A percentile compares a stretch with the other conserved stretches of the same genome.
These are phyloP conservation scores for Ceriops zippeliana DNA, from an alignment of 345 rosid genomes.

Conservation along the genomic window DNA sequence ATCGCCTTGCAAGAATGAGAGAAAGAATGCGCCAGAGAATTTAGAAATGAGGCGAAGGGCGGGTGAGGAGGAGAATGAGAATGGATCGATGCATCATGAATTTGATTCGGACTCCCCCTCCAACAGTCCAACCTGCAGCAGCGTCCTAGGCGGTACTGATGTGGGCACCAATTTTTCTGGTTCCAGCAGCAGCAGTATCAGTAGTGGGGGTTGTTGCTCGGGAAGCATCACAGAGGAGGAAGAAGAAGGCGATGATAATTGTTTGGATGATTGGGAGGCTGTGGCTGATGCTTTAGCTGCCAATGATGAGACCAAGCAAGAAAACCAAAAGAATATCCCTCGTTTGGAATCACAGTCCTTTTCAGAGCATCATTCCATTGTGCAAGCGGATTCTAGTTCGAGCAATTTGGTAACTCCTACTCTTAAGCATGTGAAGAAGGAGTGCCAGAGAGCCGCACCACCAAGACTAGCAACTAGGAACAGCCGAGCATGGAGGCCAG, in stretches of 20 bases:
- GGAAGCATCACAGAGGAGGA: conserved; percentile 83
- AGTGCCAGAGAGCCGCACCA: conserved; percentile 20
- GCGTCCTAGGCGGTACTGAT: conserved; percentile 35
- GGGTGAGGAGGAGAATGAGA: conserved; percentile 31
- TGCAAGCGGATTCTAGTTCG: conserved; percentile 20
- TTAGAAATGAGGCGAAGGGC: conserved; percentile 28
- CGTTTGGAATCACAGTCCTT: conserved; percentile 22
- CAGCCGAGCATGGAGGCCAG: conserved; percentile 74
- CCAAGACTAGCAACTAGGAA: conserved; percentile 37
- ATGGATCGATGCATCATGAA: conserved; percentile 44
- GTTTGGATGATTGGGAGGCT: conserved; percentile 97
- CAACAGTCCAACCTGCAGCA: conserved; percentile 49
- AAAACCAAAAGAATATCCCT: conserved; percentile 22
- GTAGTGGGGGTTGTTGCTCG: conserved; percentile 81
- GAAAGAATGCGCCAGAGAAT: conserved; percentile 39
- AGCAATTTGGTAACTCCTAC: conserved; percentile 21
- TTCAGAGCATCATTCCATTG: conserved; percentile 20
- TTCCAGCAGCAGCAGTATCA: conserved; percentile 39
- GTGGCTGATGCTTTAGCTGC: conserved; percentile 93
- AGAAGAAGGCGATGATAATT: conserved; percentile 55
- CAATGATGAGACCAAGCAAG: conserved; percentile 41
- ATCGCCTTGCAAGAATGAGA: conserved; percentile 21
- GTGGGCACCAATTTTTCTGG: conserved; percentile 47
- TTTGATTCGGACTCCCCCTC: conserved; percentile 54
- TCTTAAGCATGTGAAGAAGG: conserved; percentile 26